These are phyloP conservation scores for Diaporthe vaccinii DNA, from an alignment of 2,329 filamentous ascomycete genomes.

Conservation along the genomic window DNA sequence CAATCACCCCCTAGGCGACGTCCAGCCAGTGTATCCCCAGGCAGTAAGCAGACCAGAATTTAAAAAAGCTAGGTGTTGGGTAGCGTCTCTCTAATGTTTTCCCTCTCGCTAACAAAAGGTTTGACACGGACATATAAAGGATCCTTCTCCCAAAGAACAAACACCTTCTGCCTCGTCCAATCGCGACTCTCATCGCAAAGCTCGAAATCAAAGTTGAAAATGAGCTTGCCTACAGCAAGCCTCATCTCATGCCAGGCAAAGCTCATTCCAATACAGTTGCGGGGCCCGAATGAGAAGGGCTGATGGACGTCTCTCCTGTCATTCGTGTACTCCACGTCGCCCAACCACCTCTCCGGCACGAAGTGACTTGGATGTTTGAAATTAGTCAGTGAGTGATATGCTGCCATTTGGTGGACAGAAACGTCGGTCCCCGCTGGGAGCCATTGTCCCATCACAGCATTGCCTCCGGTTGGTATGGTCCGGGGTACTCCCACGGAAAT, in stretches of 20 bases:
- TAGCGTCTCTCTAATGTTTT: not conserved
- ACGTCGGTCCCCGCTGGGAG: conserved; percentile 54
- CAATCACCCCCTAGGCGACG: not conserved
- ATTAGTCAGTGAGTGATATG: conserved; percentile 53
- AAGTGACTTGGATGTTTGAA: conserved; percentile 6
- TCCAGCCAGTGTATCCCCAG: not conserved
- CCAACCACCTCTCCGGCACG: conserved; percentile 20
- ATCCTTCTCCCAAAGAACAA: conserved; percentile 6
- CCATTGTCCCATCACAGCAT: conserved; percentile 47
- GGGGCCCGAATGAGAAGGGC: conserved; percentile 27
- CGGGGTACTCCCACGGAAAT: conserved; percentile 47
- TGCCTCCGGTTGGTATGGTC: conserved; percentile 47
- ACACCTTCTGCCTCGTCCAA: conserved; percentile 18
- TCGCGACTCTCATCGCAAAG: conserved; percentile 8
- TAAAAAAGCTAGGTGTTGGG: not conserved
- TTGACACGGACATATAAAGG: conserved; percentile 6
- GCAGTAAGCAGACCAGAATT: not conserved
- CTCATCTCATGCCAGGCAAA: conserved; percentile 29
- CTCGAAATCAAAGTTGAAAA: conserved; percentile 23
- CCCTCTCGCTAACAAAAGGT: not conserved
- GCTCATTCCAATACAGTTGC: conserved; percentile 19
- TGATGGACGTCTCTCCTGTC: conserved; percentile 10
- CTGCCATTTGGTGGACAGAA: conserved; percentile 58
- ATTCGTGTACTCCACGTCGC: not conserved
- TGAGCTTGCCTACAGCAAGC: not conserved